Base-by-base conservation (phyloP, 73 alveolate species). In the Paramecium pentaurelia region DNA sequence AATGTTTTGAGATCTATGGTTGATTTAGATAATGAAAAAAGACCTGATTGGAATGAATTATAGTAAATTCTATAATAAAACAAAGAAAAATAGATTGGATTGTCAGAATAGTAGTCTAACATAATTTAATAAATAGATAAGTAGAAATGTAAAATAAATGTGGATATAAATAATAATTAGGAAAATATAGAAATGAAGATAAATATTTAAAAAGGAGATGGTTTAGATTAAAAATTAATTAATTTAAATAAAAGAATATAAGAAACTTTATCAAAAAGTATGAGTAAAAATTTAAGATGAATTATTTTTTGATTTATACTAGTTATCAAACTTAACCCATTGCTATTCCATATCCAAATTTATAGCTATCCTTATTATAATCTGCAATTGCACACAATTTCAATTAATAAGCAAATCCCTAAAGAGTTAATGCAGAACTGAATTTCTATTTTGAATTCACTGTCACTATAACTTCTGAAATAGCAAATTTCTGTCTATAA, bases 341-440 rank as follows among this genome's bases (percentile, higher is more conserved):
- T 32, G 89, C 71, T 12, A 89, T 71, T 9, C 94, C 94, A 73
- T 89, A 89, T 60, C 94, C 94, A 73, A 89, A 89, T 71, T 89
- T 89, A 73, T 89, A 89, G 20, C 92, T 71, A 71, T 89, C 94
- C 51, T 89, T 89, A 40, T 42, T 25, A 73, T 89, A 89, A 71
- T 89, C 94, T 60, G 94, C 94, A 32, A 89, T 83, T 27, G 94
- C 94, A 73, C 94, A 89, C 20, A 89, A 71, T 54, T 89, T 89
- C 54, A 89, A 73, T 59, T 83, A 47, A 89, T 89, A 89, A n/a
- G 85, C 90, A 58, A 64, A 28, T 60, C 94, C 94, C 12, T 40
- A 70, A 14, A 89, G 58, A 11, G 80, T 89, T 28, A 89, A 37
- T 28, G 71, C 84, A 40, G 94, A 58, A 37, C 92, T 71, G 32